These are phyloP conservation scores for Cladosporium sp. DNA, from an alignment of 2,329 filamentous ascomycete genomes.

Conservation along the genomic window DNA sequence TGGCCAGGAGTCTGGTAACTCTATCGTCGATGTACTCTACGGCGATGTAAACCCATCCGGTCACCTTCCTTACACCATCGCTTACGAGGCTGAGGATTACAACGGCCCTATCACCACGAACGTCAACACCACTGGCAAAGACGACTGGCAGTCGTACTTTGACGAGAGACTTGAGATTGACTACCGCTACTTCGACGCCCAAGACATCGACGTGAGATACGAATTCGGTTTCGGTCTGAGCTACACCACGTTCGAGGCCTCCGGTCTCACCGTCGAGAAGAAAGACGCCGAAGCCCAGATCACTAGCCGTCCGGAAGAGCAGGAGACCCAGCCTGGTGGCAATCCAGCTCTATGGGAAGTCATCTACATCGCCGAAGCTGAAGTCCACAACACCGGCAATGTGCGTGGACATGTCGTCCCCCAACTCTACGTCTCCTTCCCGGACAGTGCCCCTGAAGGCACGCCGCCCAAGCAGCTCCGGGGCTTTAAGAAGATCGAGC, in stretches of 20 bases:
- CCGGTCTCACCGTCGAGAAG: conserved; percentile 40
- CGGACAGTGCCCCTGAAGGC: conserved; percentile 35
- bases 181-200: conserved; percentile 79
- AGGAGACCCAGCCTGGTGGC: conserved; percentile 42
- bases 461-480: conserved; percentile 44
- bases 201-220: conserved; percentile 66
- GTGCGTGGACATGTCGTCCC: conserved; percentile 47
- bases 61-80: conserved; percentile 46
- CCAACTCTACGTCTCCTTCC: conserved; percentile 53
- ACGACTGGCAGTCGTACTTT: conserved; percentile 75
- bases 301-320: conserved; percentile 58
- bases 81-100: conserved; percentile 17
- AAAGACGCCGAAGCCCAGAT: neutral
- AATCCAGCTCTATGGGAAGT: conserved; percentile 57
- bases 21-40: conserved; percentile 36
- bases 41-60: conserved; percentile 37
- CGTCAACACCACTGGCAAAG: conserved; percentile 50
- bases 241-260: conserved; percentile 65
- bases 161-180: conserved; percentile 77
- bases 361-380: conserved; percentile 44
- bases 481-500: conserved; percentile 37
- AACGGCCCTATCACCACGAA: conserved; percentile 30
- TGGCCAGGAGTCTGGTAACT: conserved; percentile 38
- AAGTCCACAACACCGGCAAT: conserved; percentile 50
- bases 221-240: conserved; percentile 81